These are phyloP conservation scores for Candida silvicultrix DNA, from an alignment of 805 yeast species.

Conservation along the genomic window DNA sequence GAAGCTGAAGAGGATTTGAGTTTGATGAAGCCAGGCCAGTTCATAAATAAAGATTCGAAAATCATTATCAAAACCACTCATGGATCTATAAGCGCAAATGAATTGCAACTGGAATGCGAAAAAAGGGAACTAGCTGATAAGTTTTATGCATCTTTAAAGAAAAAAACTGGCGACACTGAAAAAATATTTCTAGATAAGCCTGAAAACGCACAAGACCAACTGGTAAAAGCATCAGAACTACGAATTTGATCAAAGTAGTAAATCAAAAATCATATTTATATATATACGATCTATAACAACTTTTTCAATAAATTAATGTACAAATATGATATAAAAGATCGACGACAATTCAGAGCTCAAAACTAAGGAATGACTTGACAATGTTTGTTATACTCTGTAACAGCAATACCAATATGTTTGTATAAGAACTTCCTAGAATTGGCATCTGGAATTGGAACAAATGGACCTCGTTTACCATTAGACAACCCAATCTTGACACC, in stretches of 20 bases:
- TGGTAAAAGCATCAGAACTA: background rate
- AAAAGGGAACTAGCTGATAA: slow-evolving; percentile 36
- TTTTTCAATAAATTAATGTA: background rate
- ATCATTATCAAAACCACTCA: slow-evolving; percentile 38
- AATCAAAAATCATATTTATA: background rate
- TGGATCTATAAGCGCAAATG: slow-evolving; percentile 31
- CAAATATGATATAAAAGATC: too few species aligned
- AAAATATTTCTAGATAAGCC: slow-evolving; percentile 6
- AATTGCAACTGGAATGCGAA: slow-evolving; percentile 51
- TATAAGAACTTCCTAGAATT: slow-evolving; percentile 61
- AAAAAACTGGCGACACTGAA: slow-evolving; percentile 36
- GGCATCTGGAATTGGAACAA: slow-evolving; percentile 73
- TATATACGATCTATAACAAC: background rate
- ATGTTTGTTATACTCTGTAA: slow-evolving; percentile 66
- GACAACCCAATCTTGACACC: slow-evolving; percentile 69
- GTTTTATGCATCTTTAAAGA: slow-evolving; percentile 38
- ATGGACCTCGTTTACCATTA: slow-evolving; percentile 53
- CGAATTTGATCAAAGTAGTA: background rate
- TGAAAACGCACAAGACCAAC: background rate
- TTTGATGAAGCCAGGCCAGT: slow-evolving; percentile 23
- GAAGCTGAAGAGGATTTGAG: background rate
- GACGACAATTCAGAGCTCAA: too few species aligned
- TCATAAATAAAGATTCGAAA: slow-evolving; percentile 15
- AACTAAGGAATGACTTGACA: slow-evolving; percentile 42
- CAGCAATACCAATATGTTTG: slow-evolving; percentile 72